Percentiles rank a stretch among this genome's conserved stretches.
These are phyloP conservation scores for Candida sphagnicola DNA, from an alignment of 805 yeast species.

Conservation along the genomic window DNA sequence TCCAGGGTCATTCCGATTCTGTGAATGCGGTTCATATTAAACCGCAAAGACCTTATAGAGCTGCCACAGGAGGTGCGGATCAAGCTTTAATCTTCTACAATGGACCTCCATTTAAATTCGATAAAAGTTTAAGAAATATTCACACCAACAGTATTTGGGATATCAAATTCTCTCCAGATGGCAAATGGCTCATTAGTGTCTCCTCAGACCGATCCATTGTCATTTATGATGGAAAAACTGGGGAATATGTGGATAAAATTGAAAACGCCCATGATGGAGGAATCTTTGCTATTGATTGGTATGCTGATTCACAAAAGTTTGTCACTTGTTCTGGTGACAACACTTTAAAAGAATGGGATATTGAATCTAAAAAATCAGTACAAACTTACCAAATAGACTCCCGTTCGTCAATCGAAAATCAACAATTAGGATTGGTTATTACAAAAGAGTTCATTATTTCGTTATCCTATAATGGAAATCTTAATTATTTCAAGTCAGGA, in stretches of 20 bases:
- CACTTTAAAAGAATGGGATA: conserved; percentile 63
- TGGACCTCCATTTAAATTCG: conserved; percentile 94
- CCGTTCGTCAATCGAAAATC: conserved; percentile 50
- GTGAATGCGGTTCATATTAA: conserved; percentile 83
- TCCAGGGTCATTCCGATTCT: conserved; percentile 83
- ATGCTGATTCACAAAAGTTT: conserved; percentile 48
- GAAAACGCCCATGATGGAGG: conserved; percentile 69
- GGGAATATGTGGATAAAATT: conserved; percentile 60
- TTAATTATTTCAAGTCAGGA: conserved; percentile 53
- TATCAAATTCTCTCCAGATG: conserved; percentile 79
- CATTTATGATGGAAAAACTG: conserved; percentile 83
- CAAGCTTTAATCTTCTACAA: conserved; percentile 75
- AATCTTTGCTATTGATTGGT: conserved; percentile 75
- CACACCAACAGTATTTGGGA: conserved; percentile 80
- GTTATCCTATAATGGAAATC: conserved; percentile 66
- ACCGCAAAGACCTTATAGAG: conserved; percentile 86
- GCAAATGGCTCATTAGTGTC: conserved; percentile 68
- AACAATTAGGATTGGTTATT: conserved; percentile 76
- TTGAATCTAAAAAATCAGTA: conserved; percentile 30
- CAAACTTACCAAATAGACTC: conserved; percentile 47
- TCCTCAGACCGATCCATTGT: conserved; percentile 80
- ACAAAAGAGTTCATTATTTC: conserved; percentile 61
- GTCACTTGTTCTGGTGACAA: conserved; percentile 85
- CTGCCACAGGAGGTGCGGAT: conserved; percentile 91
- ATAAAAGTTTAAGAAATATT: conserved; percentile 62